A percentile compares a stretch with the other conserved stretches of the same genome.
Conservation (phyloP, 148 eudicot genomes). For the Camellia japonica region DNA sequence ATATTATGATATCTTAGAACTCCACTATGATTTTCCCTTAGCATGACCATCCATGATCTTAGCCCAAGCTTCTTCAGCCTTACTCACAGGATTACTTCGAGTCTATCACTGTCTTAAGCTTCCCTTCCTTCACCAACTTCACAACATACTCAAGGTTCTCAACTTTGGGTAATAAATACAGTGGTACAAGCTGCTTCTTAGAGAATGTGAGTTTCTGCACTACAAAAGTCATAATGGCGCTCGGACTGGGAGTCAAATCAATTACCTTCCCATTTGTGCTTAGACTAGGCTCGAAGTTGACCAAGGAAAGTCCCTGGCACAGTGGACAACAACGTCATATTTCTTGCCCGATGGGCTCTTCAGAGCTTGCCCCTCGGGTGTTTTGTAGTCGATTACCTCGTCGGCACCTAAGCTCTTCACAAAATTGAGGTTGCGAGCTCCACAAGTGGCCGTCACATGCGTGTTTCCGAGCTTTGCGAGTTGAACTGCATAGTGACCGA, state of each 20-base stretch:
- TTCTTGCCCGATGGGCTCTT: constrained; percentile 71
- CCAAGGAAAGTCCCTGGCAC: constrained; percentile 60
- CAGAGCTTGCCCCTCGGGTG: constrained; percentile 66
- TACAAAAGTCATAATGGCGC: constrained; percentile 50
- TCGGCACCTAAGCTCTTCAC: constrained; percentile 75
- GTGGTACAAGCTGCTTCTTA: constrained; percentile 61
- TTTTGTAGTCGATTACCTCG: constrained; percentile 75
- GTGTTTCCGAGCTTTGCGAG: constrained; percentile 81
- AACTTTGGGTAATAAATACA: constrained; percentile 35
- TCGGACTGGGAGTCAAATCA: constrained; percentile 45
- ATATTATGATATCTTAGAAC: constrained; percentile 20
- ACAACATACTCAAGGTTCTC: constrained; percentile 57
- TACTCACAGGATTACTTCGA: constrained; percentile 55
- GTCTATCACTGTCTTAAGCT: constrained; percentile 68
- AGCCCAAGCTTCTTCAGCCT: constrained; percentile 83
- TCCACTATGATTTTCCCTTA: constrained; percentile 73
- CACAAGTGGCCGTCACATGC: constrained; percentile 76
- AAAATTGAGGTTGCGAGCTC: constrained; percentile 63
- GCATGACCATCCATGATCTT: constrained; percentile 71
- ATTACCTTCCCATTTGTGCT: constrained; percentile 55
- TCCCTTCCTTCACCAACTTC: constrained; percentile 61
- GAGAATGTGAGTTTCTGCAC: constrained; percentile 55
- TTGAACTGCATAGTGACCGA: constrained; percentile 78
- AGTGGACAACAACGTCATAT: constrained; percentile 65
- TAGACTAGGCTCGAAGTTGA: constrained; percentile 56